Conservation (phyloP, 768 basidiomycete genomes). For the Kockovaella imperatae region DNA sequence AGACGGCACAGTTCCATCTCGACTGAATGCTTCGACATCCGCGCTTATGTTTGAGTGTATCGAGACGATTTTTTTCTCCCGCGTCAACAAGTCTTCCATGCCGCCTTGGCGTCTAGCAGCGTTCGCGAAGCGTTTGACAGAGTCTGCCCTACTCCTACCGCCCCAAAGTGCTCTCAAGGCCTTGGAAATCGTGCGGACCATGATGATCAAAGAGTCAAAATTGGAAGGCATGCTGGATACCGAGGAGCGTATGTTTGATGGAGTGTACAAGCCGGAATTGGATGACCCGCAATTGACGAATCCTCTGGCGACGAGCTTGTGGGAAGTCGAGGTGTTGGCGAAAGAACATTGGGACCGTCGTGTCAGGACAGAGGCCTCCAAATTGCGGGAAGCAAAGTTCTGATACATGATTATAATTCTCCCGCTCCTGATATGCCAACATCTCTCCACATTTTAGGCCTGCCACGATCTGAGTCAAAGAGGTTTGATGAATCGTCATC, state of each 20-base stretch:
- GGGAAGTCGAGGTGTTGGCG: slow-evolving; percentile 64
- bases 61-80: slow-evolving; percentile 69
- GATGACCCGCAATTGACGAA: slow-evolving; percentile 63
- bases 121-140: slow-evolving; percentile 85
- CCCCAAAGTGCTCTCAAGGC: slow-evolving; percentile 58
- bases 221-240: slow-evolving; percentile 78
- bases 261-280: slow-evolving; percentile 72
- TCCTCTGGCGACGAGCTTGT: slow-evolving; percentile 70
- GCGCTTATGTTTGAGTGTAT: slow-evolving; percentile 78
- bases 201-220: slow-evolving; percentile 69
- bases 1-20: slow-evolving; percentile 21
- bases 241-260: slow-evolving; percentile 75
- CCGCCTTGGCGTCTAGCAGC: slow-evolving; percentile 75
- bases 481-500: slow-evolving; percentile 2
- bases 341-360: slow-evolving; percentile 53
- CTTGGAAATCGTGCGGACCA: slow-evolving; percentile 62
- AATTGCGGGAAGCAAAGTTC: slow-evolving; percentile 30
- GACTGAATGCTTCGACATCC: slow-evolving; percentile 34
- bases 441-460: slow-evolving; percentile 64
- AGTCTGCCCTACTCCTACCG: slow-evolving; percentile 73
- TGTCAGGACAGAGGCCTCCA: slow-evolving; percentile 59
- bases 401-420: slow-evolving; percentile 50
- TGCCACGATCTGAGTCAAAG: slow-evolving; percentile 62
- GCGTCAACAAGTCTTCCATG: slow-evolving; percentile 45
- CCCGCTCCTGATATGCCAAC: slow-evolving; percentile 63